Conservation (phyloP, 805 yeast species). For the Hanseniaspora vineae region DNA sequence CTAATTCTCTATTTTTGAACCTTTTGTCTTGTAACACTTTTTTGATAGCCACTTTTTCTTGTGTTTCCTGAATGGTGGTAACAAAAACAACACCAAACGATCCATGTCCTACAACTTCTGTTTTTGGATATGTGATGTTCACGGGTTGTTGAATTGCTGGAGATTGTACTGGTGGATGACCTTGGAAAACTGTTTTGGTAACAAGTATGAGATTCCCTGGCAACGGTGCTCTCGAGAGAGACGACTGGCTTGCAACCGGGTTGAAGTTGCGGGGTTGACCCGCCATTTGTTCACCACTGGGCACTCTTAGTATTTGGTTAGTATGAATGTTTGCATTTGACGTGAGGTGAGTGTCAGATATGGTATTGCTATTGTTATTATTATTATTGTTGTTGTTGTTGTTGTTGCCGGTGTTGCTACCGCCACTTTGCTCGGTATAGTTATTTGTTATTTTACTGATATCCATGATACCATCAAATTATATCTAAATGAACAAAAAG, state of each 20-base stretch:
- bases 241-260: no score
- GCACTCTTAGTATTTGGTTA: no score
- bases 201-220: slow-evolving; percentile 3
- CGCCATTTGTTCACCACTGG: no score
- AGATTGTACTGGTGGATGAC: slow-evolving; percentile 4
- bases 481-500: not conserved
- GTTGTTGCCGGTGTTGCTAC: not conserved
- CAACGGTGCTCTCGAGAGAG: no score
- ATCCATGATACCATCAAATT: not conserved
- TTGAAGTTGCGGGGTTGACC: no score
- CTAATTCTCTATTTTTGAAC: slow-evolving; percentile 88
- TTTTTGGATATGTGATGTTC: slow-evolving; percentile 62
- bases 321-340: no score
- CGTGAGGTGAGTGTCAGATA: not conserved
- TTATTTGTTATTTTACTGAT: slow-evolving; percentile 1
- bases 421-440: not conserved
- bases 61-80: slow-evolving; percentile 60
- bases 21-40: slow-evolving; percentile 93
- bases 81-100: slow-evolving; percentile 98
- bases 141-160: slow-evolving; percentile 8
- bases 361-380: not conserved
- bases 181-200: slow-evolving; percentile 5
- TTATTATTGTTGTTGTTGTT: not conserved
- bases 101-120: slow-evolving; percentile 94
- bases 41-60: slow-evolving; percentile 82